Conservation (phyloP, 768 basidiomycete genomes). For the Mycena galericulata region DNA sequence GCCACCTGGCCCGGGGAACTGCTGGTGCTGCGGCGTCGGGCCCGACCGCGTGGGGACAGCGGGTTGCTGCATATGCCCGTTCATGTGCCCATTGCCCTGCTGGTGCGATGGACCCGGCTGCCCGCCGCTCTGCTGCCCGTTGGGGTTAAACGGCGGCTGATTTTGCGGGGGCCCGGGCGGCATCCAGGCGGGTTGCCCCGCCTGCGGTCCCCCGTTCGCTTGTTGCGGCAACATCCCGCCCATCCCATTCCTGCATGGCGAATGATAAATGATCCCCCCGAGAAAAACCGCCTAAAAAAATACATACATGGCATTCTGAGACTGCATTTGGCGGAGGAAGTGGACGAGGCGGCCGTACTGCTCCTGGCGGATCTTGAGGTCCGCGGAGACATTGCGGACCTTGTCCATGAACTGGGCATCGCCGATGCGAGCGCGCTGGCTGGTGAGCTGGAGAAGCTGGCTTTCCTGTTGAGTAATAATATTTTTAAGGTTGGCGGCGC, state of each 20-base stretch:
- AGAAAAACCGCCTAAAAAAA: constrained; percentile 28
- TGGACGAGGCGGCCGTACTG: constrained; percentile 49
- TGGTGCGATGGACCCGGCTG: constrained; percentile 33
- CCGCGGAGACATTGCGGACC: constrained; percentile 39
- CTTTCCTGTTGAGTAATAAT: constrained; percentile 36
- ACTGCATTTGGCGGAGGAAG: constrained; percentile 42
- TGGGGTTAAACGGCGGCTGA: constrained; percentile 32
- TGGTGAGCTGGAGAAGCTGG: constrained; percentile 35
- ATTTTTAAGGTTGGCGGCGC: constrained; percentile 37
- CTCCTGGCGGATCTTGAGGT: constrained; percentile 53
- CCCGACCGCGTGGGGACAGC: constrained; percentile 52
- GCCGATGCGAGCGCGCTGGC: constrained; percentile 35
- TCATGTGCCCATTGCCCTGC: constrained; percentile 49
- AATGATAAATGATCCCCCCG: neutral
- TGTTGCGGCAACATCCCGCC: constrained; percentile 13
- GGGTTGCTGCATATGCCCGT: constrained; percentile 43
- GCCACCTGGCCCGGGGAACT: constrained; percentile 46
- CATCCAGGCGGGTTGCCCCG: constrained; percentile 30
- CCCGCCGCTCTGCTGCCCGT: constrained; percentile 25
- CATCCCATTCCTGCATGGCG: neutral
- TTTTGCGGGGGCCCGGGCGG: constrained; percentile 28
- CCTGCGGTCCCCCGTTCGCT: neutral
- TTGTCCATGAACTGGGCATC: constrained; percentile 39
- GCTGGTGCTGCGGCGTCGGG: constrained; percentile 51
- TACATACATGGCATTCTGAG: constrained; percentile 47